These are phyloP conservation scores for Boechera divaricarpa DNA, from an alignment of 345 rosid species.

Conservation along the genomic window DNA sequence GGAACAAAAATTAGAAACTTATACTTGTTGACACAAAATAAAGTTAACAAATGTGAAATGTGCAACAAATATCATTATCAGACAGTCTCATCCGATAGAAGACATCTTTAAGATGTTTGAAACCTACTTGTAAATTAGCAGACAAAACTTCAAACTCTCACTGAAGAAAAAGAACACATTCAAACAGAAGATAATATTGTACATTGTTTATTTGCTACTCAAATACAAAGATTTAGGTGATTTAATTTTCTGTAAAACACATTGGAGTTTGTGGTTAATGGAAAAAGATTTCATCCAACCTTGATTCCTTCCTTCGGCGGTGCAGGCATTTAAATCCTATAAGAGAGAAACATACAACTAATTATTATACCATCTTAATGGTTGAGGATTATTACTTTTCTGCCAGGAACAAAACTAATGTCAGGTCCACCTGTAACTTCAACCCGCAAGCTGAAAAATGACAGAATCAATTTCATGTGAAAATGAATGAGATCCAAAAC, in stretches of 20 bases:
- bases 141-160: background rate
- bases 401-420: conserved; percentile 79
- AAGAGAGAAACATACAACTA: conserved; percentile 28
- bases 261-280: background rate
- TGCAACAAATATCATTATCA: conserved; percentile 63
- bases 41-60: no score
- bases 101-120: conserved; percentile 72
- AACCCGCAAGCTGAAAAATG: conserved; percentile 76
- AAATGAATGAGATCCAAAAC: background rate
- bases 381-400: conserved; percentile 56
- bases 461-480: background rate
- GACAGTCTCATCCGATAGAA: conserved; percentile 85
- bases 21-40: background rate
- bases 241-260: background rate
- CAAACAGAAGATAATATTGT: background rate
- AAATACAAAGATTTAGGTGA: background rate
- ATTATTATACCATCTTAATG: background rate
- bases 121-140: conserved; percentile 51
- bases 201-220: conserved; percentile 1
- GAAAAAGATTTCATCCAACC: conserved; percentile 48
- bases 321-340: conserved; percentile 68
- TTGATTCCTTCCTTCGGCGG: conserved; percentile 73
- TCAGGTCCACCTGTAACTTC: conserved; percentile 95
- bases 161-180: background rate
- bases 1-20: background rate